Evolutionary conservation across 2,329 filamentous ascomycete species (phyloP), one percentile per base, ranked within the genome.

Genomic region (Chrysoporthe austroafricana): DNA sequence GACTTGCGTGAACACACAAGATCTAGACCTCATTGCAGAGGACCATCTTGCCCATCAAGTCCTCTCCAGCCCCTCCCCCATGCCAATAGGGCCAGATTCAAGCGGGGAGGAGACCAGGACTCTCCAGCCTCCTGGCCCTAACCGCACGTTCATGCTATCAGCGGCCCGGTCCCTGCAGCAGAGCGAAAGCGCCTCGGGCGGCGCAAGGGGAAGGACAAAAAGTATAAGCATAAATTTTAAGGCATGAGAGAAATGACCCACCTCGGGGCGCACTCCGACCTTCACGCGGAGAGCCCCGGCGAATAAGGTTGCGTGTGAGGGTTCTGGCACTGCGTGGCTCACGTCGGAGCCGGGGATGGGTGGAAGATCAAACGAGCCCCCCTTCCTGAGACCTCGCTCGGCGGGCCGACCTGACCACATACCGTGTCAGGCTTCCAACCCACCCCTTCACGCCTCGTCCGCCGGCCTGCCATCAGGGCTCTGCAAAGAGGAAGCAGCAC

Each of bases 331-430:
- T 6, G 21, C 26, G 36, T 39, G 54, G 54, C 36, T 39, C 6
- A 39, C 4, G 36, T 39, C 44, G 18, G 8, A 13, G 44, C 18
- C 52, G 50, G 62, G 64, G 34, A 2, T 26, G 26, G 42, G 16
- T 44, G 56, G 66, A 52, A 67, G 66, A 67, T 67, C 66, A 67
- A 67, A 67, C 66, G 62, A 67, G 56, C 66, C 26, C 58, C 43
- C 34, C 54, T n/a, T 4, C 32, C 18, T 36, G 56, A 58, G 11
- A 36, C 21, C n/a, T 60, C 44, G 34, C 34, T 18, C 54, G 18
- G 21, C 26, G 5, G 50, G 26, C 50, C 32, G 21, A 54, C 16
- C 36, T 34, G 50, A n/a, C 32, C 16, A 32, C 21, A 54, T 32
- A 16, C 2, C 26, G 26, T 21, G 26, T 26, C 26, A 34, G 16